These are phyloP conservation scores for Penicillium corylophilum DNA, from an alignment of 2,329 filamentous ascomycete genomes.

Conservation along the genomic window DNA sequence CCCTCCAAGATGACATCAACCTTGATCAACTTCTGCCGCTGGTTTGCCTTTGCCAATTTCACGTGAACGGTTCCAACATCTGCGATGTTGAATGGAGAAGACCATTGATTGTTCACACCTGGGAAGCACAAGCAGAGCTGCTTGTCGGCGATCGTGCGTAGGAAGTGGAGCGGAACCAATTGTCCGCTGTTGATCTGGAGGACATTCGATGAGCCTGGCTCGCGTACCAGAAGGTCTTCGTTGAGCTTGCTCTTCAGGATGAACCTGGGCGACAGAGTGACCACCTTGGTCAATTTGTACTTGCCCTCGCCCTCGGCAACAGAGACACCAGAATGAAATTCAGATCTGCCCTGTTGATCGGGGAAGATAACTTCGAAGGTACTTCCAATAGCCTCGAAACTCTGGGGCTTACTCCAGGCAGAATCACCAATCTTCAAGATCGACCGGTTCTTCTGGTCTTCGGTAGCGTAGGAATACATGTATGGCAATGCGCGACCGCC, in stretches of 20 bases:
- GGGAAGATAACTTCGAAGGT: slow-evolving; percentile 83
- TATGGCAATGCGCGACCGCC: slow-evolving; percentile 72
- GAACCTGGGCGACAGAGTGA: slow-evolving; percentile 88
- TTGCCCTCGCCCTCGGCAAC: slow-evolving; percentile 92
- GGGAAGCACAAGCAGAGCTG: slow-evolving; percentile 92
- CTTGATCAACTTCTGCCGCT: slow-evolving; percentile 82
- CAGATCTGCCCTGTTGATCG: slow-evolving; percentile 66
- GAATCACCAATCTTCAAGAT: slow-evolving; percentile 85
- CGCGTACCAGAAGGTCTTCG: slow-evolving; percentile 85
- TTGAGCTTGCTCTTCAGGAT: slow-evolving; percentile 89
- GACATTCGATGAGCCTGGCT: slow-evolving; percentile 85
- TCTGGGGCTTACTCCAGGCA: slow-evolving; percentile 94
- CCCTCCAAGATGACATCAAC: slow-evolving; percentile 89
- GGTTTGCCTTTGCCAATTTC: slow-evolving; percentile 86
- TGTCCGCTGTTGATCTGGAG: slow-evolving; percentile 75
- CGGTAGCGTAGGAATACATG: slow-evolving; percentile 90
- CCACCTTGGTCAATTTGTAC: slow-evolving; percentile 95
- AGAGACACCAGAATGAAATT: slow-evolving; percentile 88
- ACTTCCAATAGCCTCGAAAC: slow-evolving; percentile 95
- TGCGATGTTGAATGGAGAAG: slow-evolving; percentile 94
- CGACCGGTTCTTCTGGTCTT: slow-evolving; percentile 89
- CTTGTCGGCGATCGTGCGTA: slow-evolving; percentile 78
- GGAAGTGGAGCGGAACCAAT: slow-evolving; percentile 81
- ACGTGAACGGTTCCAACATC: slow-evolving; percentile 90
- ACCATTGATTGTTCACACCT: slow-evolving; percentile 95